Evolutionary conservation across 2,329 filamentous ascomycete species (phyloP), one percentile per base, ranked within the genome.

Genomic region (Arachnomyces sp.): DNA sequence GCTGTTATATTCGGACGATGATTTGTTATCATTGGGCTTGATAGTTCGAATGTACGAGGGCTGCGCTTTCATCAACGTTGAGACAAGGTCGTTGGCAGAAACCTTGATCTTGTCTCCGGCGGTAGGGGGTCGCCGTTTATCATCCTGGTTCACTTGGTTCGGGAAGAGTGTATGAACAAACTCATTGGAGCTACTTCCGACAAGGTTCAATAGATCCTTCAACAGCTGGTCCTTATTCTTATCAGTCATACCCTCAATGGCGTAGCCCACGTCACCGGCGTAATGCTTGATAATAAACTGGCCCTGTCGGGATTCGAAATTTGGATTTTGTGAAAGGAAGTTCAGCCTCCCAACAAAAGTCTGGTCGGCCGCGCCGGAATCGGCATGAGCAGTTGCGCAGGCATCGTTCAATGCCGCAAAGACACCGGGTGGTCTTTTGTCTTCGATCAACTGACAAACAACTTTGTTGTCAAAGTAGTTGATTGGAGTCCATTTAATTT

Each of bases 391-490:
- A n/a, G 92, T 96, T 53, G 93, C 94, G 49, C 92, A 96, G 35
- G 92, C 92, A 67, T 98, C 92, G 61, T 98, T 98, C 67, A 98
- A 72, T 3, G 89, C 89, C 5, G 92, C 92, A 59, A 98, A 95
- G 34, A 98, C 80, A 56, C 92, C 92, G 1, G 87, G 84, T 4
- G 92, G 92, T 39, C 89, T 75, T 59, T 84, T 80, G 58, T 93
- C 86, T 64, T 98, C 92, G 52, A 98, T 98, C 56, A 98, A 65
- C 46, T 95, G 92, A 61, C 92, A 98, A 42, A 98, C 92, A 35
- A 98, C 83, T 72, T 96, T 96, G 75, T 98, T 98, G 67, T 98
- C 92, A 54, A 96, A 98, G 67, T 96, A 98, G 56, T 92, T 93
- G 73, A 98, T 98, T 2, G 92, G 92, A 0, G 89, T 95, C 92